Conservation (phyloP, 1,139 yeast genomes). For the Saccharomyces hybrid region DNA sequence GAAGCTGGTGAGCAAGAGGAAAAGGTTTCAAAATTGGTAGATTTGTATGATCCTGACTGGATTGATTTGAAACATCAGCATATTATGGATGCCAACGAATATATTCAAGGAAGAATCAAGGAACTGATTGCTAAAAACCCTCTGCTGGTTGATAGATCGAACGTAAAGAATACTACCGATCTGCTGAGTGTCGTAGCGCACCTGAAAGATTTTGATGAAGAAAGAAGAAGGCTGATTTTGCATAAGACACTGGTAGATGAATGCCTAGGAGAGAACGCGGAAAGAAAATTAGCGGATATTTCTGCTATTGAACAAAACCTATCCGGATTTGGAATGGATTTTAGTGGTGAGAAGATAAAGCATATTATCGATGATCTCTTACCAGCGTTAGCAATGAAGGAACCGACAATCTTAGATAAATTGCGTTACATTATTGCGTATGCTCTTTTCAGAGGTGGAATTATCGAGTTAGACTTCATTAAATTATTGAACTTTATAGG, state of each 20-base stretch:
- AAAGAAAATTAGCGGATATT: slow-evolving; percentile 50
- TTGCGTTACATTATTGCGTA: slow-evolving; percentile 71
- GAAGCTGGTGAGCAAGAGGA: slow-evolving; percentile 49
- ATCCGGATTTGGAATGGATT: slow-evolving; percentile 63
- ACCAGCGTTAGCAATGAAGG: slow-evolving; percentile 46
- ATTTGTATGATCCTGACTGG: slow-evolving; percentile 67
- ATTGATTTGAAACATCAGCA: slow-evolving; percentile 63
- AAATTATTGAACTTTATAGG: slow-evolving; percentile 69
- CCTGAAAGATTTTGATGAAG: slow-evolving; percentile 60
- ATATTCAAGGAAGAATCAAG: slow-evolving; percentile 51
- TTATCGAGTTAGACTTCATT: slow-evolving; percentile 62
- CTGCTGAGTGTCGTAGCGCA: slow-evolving; percentile 61
- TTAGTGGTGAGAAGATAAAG: slow-evolving; percentile 61
- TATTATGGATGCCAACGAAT: slow-evolving; percentile 67
- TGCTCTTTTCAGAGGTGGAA: slow-evolving; percentile 78
- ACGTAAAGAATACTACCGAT: slow-evolving; percentile 54
- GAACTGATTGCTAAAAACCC: slow-evolving; percentile 71
- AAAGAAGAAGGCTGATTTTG: slow-evolving; percentile 50
- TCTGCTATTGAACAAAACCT: slow-evolving; percentile 72
- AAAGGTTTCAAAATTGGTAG: slow-evolving; percentile 44
- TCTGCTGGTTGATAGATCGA: slow-evolving; percentile 52
- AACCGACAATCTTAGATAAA: slow-evolving; percentile 53
- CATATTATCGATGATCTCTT: slow-evolving; percentile 63
- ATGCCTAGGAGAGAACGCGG: slow-evolving; percentile 46
- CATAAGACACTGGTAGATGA: slow-evolving; percentile 57